A percentile compares a stretch with the other conserved stretches of the same genome.
Conservation (phyloP, 192 early-diverging fungal genomes). For the Jimgerdemannia flammicorona region DNA sequence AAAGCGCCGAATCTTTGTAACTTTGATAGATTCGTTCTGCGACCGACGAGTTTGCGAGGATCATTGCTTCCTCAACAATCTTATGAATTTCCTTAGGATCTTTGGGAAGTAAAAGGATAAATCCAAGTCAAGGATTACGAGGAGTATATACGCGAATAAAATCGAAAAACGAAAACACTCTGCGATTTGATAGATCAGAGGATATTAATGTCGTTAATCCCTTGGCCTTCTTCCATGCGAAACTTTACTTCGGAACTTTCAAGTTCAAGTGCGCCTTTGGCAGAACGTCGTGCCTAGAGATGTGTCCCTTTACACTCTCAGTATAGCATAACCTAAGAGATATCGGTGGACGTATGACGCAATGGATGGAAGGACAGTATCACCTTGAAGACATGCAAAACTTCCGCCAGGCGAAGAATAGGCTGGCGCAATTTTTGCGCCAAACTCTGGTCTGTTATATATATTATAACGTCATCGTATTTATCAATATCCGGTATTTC, state of each 20-base stretch:
- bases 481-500: background rate
- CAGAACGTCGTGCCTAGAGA: conserved; percentile 43
- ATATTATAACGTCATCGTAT: background rate
- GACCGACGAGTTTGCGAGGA: conserved; percentile 69
- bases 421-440: background rate
- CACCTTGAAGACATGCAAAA: background rate
- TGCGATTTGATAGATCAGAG: conserved; percentile 1
- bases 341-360: background rate
- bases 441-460: background rate
- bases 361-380: background rate
- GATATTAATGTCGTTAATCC: conserved; percentile 57
- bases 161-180: too few species aligned
- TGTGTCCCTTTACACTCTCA: background rate
- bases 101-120: conserved; percentile 44
- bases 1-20: conserved; percentile 52
- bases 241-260: conserved; percentile 76
- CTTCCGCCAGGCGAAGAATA: background rate
- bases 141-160: background rate
- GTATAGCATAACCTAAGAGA: background rate
- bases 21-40: conserved; percentile 54
- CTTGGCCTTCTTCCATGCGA: conserved; percentile 51
- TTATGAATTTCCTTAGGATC: conserved; percentile 64
- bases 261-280: conserved; percentile 63
- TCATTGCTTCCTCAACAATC: conserved; percentile 78
- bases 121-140: conserved; percentile 5